Base-by-base conservation (phyloP, 1,139 yeast genomes). In the Suhomyces coccinellae region DNA sequence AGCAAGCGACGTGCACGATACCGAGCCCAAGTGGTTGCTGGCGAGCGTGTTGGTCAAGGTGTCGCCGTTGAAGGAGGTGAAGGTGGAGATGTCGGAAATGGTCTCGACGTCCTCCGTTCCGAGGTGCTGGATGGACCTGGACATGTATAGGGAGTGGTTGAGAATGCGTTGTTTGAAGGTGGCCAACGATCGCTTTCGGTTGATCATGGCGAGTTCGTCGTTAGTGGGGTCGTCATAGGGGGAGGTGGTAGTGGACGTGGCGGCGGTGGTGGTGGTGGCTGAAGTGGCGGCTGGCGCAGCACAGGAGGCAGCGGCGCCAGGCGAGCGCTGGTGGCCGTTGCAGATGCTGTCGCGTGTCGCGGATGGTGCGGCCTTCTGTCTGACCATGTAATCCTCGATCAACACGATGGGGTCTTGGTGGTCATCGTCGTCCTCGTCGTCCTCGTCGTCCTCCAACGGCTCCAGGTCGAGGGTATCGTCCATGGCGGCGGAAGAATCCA, bases 361-460 rank as follows among this genome's bases (percentile, higher is more conserved):
- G 4, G 33, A n/a, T 29, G n/a, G 14, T 16, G 27, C 14, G 12
- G 48, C 11, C 27, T 41, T 41, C 13, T 33, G 42, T 15, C 38
- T 35, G 24, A 49, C 53, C 57, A 79, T 63, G 53, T 78, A 78
- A 56, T 78, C 83, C 52, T 78, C 83, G 10, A 78, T 72, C 9
- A 78, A 57, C 1, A 78, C 78, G 3, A 78, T 77, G 1, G 81
- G 82, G 46, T 77, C 81, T 16, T 67, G 66, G 37, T 61, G 59
- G 45, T 65, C 67, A 20, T 68, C 69, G 28, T 54, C 69, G 13
- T 59, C 69, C 14, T 40, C 52, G 15, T 46, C 52, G 36, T 41
- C 47, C 33, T 43, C 56, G 36, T 52, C 53, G 26, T 43, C 54
- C 6, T 38, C 48, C 12, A 41, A 45, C 34, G 31, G 36, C 14